phyloP scores from a whole-genome alignment of 768 basidiomycete genomes.

The Pleurotus djamor region DNA sequence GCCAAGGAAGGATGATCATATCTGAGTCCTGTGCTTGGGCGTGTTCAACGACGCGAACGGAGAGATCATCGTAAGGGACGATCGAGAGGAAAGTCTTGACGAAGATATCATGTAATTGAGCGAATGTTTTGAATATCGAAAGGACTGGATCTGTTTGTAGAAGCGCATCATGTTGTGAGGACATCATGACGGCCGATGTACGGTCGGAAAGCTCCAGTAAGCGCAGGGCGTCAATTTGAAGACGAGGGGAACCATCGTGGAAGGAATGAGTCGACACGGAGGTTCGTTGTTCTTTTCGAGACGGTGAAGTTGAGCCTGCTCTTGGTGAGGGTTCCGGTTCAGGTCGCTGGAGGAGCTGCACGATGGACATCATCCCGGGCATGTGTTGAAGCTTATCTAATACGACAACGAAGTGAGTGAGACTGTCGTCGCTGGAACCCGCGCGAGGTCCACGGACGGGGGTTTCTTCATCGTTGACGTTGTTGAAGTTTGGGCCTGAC shows the following conservation, averaged over 20 bases:
- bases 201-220: conserved; percentile 88
- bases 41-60: conserved; percentile 66
- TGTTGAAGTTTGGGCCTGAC: conserved; percentile 44
- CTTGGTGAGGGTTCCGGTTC: conserved; percentile 14
- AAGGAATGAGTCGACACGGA: conserved; percentile 11
- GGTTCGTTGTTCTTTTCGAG: conserved; percentile 1
- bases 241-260: conserved; percentile 7
- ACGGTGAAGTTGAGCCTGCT: conserved; percentile 8
- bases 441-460: conserved; percentile 9
- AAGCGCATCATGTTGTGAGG: conserved; percentile 65
- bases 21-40: conserved; percentile 60
- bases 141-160: conserved; percentile 72
- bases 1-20: conserved; percentile 84
- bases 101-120: conserved; percentile 64
- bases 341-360: conserved; percentile 69
- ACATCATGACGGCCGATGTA: conserved; percentile 86
- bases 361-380: conserved; percentile 86
- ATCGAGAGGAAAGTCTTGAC: conserved; percentile 69
- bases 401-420: conserved; percentile 75
- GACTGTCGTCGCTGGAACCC: conserved; percentile 25
- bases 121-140: conserved; percentile 75
- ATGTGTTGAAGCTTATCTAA: conserved; percentile 90
- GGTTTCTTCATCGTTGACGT: conserved; percentile 34
- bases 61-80: conserved; percentile 74
- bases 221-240: conserved; percentile 66